A percentile compares a stretch with the other conserved stretches of the same genome.
Conservation (phyloP, 306 rosid species). For the Ochetophila trinervis region DNA sequence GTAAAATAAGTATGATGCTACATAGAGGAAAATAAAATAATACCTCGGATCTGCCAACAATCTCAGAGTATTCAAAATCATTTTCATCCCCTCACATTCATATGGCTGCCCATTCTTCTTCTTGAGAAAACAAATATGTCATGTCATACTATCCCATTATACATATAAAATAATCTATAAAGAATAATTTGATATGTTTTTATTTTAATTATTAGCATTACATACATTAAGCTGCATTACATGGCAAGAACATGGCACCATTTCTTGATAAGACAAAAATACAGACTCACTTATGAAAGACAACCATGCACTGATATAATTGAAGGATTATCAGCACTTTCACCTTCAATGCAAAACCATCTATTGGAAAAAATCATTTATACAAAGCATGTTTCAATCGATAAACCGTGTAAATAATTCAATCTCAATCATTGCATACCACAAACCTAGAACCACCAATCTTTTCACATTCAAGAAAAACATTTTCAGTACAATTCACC, state of each 20-base stretch:
- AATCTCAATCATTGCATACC: conserved; percentile 33
- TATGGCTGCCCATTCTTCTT: too few relatives aligned
- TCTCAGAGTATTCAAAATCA: too few relatives aligned
- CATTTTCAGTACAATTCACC: conserved; percentile 8
- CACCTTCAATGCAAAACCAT: conserved; percentile 89
- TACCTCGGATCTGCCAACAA: too few relatives aligned
- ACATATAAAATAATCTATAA: too few relatives aligned
- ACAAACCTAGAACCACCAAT: conserved; percentile 10
- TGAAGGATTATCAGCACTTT: conserved; percentile 68
- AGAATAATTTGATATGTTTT: too few relatives aligned
- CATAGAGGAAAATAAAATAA: too few relatives aligned
- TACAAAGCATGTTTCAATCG: conserved; percentile 43
- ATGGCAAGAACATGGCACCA: conserved; percentile 1
- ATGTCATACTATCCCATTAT: too few relatives aligned
- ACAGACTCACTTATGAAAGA: conserved; percentile 73
- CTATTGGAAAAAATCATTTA: conserved; percentile 64
- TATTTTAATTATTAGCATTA: too few relatives aligned
- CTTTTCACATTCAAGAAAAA: not conserved
- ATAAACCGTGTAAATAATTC: conserved; percentile 43
- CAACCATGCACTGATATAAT: conserved; percentile 83
- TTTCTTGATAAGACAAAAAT: not conserved
- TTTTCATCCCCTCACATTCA: too few relatives aligned
- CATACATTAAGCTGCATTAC: too few relatives aligned
- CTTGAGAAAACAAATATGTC: too few relatives aligned
- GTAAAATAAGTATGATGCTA: too few relatives aligned